Base-by-base conservation (phyloP, 2,329 filamentous ascomycete species). In the Aspergillus flavus region DNA sequence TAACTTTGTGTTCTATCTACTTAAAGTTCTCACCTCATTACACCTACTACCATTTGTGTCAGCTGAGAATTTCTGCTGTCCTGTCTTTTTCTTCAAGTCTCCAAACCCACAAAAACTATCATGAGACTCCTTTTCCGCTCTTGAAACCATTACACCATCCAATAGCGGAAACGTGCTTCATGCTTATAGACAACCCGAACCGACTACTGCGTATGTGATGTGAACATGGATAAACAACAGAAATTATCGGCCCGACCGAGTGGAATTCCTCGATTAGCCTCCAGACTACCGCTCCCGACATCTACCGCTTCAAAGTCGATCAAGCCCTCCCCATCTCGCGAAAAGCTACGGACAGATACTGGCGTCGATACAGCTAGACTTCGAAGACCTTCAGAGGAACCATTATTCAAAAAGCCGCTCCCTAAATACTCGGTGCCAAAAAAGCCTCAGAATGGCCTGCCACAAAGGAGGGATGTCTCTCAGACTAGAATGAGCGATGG, bases 231-330 rank as follows among this genome's bases (percentile, higher is more conserved):
- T 45, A 69, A 70, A 32, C 73, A 75, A 64, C 67, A 69, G 11
- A 75, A 69, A 61, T 68, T 70, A 54, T 71, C 69, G 46, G 64
- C 61, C 34, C 74, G 71, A 45, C 73, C 73, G 30, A 80, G 76
- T 62, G 74, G 74, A 39, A 79, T 87, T 57, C 85, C 85, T 63
- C 80, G 85, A 52, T 79, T 81, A 46, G 69, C 73, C 50, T 87
- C 85, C 26, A 81, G 83, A 67, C 77, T 87, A 54, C 85, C 85
- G 14, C 76, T 86, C 64, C 84, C 81, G 28, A 79, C 75, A 34
- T 63, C 79, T 50, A 76, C 78, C 48, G 68, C 71, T 46, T 69
- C 76, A 41, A 78, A 76, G 63, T 76, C 80, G 36, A 71, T 85
- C 60, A 81, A 80, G 58, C 75, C 82, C 19, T 78, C 83, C 57